Percentiles rank a stretch among this genome's conserved stretches.
Evolutionary conservation across 805 yeast species (phyloP).

Genomic region (Candida nanaspora): DNA sequence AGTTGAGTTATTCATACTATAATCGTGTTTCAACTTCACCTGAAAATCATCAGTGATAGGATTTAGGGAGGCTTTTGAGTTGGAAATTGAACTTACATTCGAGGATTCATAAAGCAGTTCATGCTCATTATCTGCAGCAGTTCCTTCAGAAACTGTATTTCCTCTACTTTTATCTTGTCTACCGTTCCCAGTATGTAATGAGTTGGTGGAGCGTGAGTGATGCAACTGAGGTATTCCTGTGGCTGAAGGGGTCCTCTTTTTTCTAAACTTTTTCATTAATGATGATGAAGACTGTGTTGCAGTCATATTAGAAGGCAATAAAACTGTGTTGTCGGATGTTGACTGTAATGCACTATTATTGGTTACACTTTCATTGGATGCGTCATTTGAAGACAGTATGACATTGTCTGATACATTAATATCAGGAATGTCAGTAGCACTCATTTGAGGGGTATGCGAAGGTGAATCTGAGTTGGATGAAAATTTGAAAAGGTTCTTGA

Average conservation of each 20-base stretch:
- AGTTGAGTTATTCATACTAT: conserved; percentile 24
- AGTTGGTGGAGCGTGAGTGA: conserved; percentile 1
- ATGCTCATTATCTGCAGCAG: background rate
- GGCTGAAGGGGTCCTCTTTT: conserved; percentile 25
- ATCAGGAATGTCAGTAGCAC: background rate
- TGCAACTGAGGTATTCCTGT: conserved; percentile 11
- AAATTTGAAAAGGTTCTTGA: conserved; percentile 22
- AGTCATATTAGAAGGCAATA: too few relatives aligned
- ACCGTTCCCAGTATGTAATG: background rate
- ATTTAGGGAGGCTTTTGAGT: conserved; percentile 6
- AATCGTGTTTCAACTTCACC: conserved; percentile 24
- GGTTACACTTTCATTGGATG: conserved; percentile 1
- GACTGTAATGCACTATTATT: conserved; percentile 1
- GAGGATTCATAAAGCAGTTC: background rate
- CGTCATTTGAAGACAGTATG: too few relatives aligned
- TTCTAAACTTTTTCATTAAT: conserved; percentile 24
- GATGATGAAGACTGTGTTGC: conserved; percentile 9
- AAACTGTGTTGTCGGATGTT: too few relatives aligned
- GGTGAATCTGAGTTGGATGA: conserved; percentile 8
- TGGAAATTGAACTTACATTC: too few relatives aligned
- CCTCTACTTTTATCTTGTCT: conserved; percentile 1
- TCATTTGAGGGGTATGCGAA: conserved; percentile 1
- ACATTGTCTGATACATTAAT: background rate
- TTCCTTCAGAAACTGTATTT: background rate
- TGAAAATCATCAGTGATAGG: conserved; percentile 17